Conservation (phyloP, 2,329 filamentous ascomycete species). For the Paecilomyces niveus region DNA sequence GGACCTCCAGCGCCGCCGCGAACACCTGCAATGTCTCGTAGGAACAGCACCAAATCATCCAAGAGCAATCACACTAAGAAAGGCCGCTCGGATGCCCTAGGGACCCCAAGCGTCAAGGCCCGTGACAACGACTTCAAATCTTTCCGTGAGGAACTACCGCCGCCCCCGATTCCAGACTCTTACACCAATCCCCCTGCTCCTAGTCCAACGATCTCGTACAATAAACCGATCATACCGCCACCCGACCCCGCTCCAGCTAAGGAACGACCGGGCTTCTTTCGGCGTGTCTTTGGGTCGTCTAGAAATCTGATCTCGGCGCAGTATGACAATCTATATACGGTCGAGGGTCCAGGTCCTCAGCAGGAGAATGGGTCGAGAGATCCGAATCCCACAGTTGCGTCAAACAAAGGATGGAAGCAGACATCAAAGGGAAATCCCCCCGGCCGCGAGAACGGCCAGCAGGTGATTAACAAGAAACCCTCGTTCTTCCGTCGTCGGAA, state of each 20-base stretch:
- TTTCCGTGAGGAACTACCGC: slow-evolving; percentile 29
- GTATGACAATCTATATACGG: slow-evolving; percentile 12
- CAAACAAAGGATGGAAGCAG: slow-evolving; percentile 18
- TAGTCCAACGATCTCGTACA: slow-evolving; percentile 46
- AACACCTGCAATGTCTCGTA: slow-evolving; percentile 28
- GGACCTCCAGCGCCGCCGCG: slow-evolving; percentile 19
- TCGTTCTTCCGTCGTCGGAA: slow-evolving; percentile 92
- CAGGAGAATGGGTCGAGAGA: slow-evolving; percentile 16
- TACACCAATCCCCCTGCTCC: slow-evolving; percentile 44
- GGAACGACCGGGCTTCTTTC: slow-evolving; percentile 82
- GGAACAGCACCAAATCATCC: slow-evolving; percentile 38
- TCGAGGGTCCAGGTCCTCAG: slow-evolving; percentile 14
- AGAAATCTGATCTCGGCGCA: slow-evolving; percentile 41
- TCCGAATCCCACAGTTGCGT: slow-evolving; percentile 9
- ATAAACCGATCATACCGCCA: slow-evolving; percentile 38
- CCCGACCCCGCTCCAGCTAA: slow-evolving; percentile 45
- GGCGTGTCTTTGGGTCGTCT: slow-evolving; percentile 78
- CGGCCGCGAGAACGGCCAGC: slow-evolving; percentile 28
- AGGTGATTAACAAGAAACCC: slow-evolving; percentile 80
- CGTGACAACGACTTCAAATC: slow-evolving; percentile 23
- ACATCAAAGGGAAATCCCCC: slow-evolving; percentile 13
- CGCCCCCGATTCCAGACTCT: slow-evolving; percentile 33
- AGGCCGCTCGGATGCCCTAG: slow-evolving; percentile 31
- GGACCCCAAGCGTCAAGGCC: slow-evolving; percentile 25
- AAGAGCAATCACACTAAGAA: slow-evolving; percentile 30